A percentile compares a stretch with the other conserved stretches of the same genome.
These are phyloP conservation scores for Sphagnum contortum DNA, from an alignment of 225 moss, liverwort and hornwort genomes.

Conservation along the genomic window DNA sequence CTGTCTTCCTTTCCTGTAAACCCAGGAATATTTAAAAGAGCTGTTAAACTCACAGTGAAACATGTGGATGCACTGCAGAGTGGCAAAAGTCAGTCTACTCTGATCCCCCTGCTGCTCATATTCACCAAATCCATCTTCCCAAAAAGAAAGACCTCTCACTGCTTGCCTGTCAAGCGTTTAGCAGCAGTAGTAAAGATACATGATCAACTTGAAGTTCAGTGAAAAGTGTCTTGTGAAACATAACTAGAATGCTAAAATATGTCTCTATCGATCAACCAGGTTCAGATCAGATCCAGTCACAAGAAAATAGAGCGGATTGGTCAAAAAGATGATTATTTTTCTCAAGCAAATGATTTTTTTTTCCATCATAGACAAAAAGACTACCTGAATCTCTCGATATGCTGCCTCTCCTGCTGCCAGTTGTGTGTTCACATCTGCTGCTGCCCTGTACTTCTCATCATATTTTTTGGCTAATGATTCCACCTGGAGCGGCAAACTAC, in stretches of 20 bases:
- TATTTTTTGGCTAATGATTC: conserved; percentile 64
- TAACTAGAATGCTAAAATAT: no score
- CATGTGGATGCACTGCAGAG: neutral
- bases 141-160: neutral
- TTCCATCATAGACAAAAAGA: neutral
- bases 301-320: no score
- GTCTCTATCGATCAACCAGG: no score
- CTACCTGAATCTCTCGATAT: conserved; percentile 67
- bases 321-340: no score
- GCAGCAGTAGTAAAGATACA: no score
- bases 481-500: conserved; percentile 26
- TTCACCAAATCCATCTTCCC: neutral
- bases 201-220: no score
- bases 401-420: conserved; percentile 66
- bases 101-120: neutral
- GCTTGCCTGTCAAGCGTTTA: no score
- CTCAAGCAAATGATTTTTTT: no score
- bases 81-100: no score
- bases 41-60: neutral
- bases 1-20: conserved; percentile 79
- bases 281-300: no score
- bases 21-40: neutral
- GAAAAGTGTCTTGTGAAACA: no score
- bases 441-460: conserved; percentile 67
- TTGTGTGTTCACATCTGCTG: conserved; percentile 64